Percentiles rank a stretch among this genome's conserved stretches.
These are phyloP conservation scores for Glonium stellatum DNA, from an alignment of 495 filamentous ascomycete genomes.

Conservation along the genomic window DNA sequence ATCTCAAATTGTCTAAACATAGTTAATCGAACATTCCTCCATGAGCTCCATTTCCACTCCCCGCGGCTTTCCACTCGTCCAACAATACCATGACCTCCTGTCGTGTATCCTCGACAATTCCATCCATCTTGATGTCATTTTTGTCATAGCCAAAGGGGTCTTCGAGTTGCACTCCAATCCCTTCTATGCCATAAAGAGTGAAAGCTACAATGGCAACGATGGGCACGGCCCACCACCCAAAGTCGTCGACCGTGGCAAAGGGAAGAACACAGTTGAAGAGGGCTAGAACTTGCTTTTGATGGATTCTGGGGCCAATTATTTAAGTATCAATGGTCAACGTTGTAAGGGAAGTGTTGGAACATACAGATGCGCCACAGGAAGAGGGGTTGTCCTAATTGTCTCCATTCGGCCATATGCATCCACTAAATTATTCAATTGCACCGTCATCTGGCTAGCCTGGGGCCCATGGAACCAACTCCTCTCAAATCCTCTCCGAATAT, in stretches of 20 bases:
- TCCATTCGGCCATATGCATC: constrained; percentile 69
- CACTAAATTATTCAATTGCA: constrained; percentile 53
- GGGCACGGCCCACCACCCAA: constrained; percentile 65
- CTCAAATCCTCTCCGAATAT: constrained; percentile 56
- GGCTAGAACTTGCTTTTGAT: constrained; percentile 68
- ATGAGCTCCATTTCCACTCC: background rate
- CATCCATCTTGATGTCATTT: constrained; percentile 77
- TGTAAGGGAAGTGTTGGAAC: constrained; percentile 13
- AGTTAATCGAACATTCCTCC: constrained; percentile 25
- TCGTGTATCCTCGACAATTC: constrained; percentile 59
- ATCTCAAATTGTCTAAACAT: no score
- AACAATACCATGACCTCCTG: constrained; percentile 59
- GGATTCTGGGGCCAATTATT: constrained; percentile 42
- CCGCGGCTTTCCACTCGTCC: constrained; percentile 48
- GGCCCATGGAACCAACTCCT: constrained; percentile 56
- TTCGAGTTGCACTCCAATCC: constrained; percentile 65
- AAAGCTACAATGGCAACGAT: constrained; percentile 63
- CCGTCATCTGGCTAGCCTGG: constrained; percentile 55
- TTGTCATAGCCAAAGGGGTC: constrained; percentile 70
- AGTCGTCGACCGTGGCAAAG: constrained; percentile 65
- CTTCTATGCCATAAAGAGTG: constrained; percentile 68
- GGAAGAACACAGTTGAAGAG: constrained; percentile 66
- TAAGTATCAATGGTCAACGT: background rate
- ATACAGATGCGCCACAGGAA: constrained; percentile 68
- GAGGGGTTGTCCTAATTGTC: constrained; percentile 63